phyloP scores from a whole-genome alignment of 768 basidiomycete species.

The Tricholoma flavovirens region DNA sequence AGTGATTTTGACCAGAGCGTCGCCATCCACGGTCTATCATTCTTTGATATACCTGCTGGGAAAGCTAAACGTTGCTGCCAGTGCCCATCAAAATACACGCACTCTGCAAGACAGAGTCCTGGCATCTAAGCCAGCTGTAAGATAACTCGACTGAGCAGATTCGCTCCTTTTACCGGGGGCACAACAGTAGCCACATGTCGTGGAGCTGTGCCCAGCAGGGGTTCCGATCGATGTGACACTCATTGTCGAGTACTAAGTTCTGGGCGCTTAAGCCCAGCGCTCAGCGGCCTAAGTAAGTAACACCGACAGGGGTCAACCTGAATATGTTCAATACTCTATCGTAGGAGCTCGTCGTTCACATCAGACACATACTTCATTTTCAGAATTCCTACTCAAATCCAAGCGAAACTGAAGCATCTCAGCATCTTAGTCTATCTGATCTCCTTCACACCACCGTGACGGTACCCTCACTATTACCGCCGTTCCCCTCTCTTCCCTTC shows the following conservation, averaged over 20 bases:
- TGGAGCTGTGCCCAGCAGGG: slow-evolving; percentile 28
- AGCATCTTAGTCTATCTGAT: no score
- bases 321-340: no score
- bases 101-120: slow-evolving; percentile 42
- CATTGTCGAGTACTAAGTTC: neutral
- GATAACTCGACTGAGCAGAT: slow-evolving; percentile 35
- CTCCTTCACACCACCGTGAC: no score
- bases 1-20: slow-evolving; percentile 48
- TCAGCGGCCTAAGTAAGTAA: no score
- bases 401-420: no score
- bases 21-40: slow-evolving; percentile 88
- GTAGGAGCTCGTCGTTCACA: no score
- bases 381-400: no score
- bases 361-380: no score
- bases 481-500: no score
- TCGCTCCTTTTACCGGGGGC: slow-evolving; percentile 44
- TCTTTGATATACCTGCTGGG: slow-evolving; percentile 60
- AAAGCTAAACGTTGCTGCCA: neutral
- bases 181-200: slow-evolving; percentile 66
- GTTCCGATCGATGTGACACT: slow-evolving; percentile 28
- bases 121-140: slow-evolving; percentile 45
- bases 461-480: no score
- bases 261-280: no score
- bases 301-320: no score
- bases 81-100: neutral